Base-by-base conservation (phyloP, 1,284 basidiomycete genomes). In the Ceratorhiza oryzae-sativae region DNA sequence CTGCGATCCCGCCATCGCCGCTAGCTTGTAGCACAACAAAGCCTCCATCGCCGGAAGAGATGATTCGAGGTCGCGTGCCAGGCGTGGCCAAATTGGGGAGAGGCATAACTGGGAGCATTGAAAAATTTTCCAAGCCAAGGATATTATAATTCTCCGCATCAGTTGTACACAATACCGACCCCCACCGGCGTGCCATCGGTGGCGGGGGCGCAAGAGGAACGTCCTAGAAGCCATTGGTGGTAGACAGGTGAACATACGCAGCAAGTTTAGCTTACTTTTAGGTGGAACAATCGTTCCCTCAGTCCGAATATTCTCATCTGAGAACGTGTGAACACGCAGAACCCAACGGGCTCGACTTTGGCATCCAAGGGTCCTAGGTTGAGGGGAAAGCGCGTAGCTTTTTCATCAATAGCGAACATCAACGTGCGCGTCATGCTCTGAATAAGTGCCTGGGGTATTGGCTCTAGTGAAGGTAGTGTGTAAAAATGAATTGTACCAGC, bases 401-500 rank as follows among this genome's bases (percentile, higher is more conserved):
- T 79, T 56, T 95, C 88, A 77, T 97, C 94, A 0, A 95, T 87
- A 0, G 92, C 88, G 73, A 96, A 88, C 0, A 89, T 84, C 18
- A 91, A 81, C 3, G 93, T 90, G 71, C 94, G 89, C 48, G 93
- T 86, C 32, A 97, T 85, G 0, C 93, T 90, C 72, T 90, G 90
- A 75, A 93, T 89, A 10, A 80, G 78, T 10, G 80, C 80, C 0
- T 81, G 81, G 9, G 88, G 84, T 0, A 93, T 83, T 0, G 87
- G 86, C 73, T 95, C 91, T 27, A 97, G 85, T 2, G 88, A 86
- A 0, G 94, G 94, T 0, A 95, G 82, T 0, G 87, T 85, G 76
- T 93, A 92, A 76, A 95, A 90, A 77, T 92, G 86, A 1, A 97
- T 80, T 73, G 92, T 90, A 70, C 86, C 88, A 76, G 94, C 95